These are phyloP conservation scores for Naganishia antarctica DNA, from an alignment of 768 basidiomycete species.

Conservation along the genomic window DNA sequence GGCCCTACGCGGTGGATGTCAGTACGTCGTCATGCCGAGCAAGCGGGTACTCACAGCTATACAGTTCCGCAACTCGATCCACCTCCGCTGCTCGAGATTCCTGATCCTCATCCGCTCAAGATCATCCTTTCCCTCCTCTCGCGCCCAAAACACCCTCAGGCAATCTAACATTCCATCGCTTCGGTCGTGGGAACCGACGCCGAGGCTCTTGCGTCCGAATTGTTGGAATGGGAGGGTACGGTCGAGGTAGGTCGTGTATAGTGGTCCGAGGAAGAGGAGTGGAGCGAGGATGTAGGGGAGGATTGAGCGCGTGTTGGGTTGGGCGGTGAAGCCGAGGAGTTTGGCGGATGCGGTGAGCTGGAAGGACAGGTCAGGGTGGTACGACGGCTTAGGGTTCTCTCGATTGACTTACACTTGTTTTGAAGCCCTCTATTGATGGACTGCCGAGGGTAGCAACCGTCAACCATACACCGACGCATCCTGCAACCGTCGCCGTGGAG, in stretches of 20 bases:
- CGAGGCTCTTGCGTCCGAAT: conserved; percentile 45
- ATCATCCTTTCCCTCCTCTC: conserved; percentile 20
- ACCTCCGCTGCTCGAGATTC: conserved; percentile 32
- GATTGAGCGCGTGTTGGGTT: conserved; percentile 22
- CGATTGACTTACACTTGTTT: no score
- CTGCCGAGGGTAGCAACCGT: conserved; percentile 36
- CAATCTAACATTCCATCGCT: conserved; percentile 9
- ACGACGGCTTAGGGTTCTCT: no score
- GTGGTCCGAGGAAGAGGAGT: conserved; percentile 68
- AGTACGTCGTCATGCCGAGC: neutral
- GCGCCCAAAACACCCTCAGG: conserved; percentile 8
- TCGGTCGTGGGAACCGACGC: conserved; percentile 16
- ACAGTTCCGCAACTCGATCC: conserved; percentile 70
- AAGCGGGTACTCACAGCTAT: conserved; percentile 49
- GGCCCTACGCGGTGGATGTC: conserved; percentile 57
- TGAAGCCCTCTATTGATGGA: no score
- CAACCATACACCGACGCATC: conserved; percentile 56
- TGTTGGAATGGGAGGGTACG: conserved; percentile 38
- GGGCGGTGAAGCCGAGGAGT: conserved; percentile 19
- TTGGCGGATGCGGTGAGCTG: conserved; percentile 24
- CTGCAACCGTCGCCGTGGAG: conserved; percentile 59
- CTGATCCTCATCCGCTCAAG: neutral
- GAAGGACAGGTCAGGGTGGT: neutral
- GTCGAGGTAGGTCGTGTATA: conserved; percentile 55
- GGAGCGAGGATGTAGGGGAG: conserved; percentile 64